phyloP scores from a whole-genome alignment of 2,329 filamentous ascomycete genomes.

The Colletotrichum sp. region DNA sequence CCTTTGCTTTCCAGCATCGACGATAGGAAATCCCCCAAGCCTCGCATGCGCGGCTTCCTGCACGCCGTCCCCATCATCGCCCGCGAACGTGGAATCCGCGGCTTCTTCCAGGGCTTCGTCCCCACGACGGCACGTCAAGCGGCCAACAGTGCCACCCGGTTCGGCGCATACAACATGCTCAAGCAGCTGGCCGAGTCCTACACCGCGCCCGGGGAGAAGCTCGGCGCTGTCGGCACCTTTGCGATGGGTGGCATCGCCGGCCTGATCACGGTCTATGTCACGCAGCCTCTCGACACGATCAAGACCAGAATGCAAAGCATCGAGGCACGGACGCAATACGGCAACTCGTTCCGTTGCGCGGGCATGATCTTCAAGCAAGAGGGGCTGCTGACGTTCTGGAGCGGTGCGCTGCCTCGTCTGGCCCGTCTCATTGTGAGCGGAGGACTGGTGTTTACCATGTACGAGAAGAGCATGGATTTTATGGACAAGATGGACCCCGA shows the following conservation, averaged over 20 bases:
- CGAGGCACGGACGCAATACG: constrained; percentile 80
- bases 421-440: constrained; percentile 88
- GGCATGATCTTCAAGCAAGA: constrained; percentile 86
- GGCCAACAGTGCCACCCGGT: constrained; percentile 91
- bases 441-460: constrained; percentile 98
- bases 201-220: constrained; percentile 91
- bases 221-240: constrained; percentile 87
- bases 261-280: constrained; percentile 85
- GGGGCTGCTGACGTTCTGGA: constrained; percentile 91
- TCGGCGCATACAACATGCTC: constrained; percentile 87
- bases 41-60: constrained; percentile 89
- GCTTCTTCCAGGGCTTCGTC: constrained; percentile 97
- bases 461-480: constrained; percentile 94
- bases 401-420: constrained; percentile 85
- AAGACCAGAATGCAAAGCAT: constrained; percentile 99
- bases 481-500: constrained; percentile 84
- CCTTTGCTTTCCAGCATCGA: constrained; percentile 72
- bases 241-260: constrained; percentile 89
- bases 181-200: constrained; percentile 93
- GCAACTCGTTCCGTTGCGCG: constrained; percentile 86
- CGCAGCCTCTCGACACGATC: constrained; percentile 83
- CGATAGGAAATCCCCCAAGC: constrained; percentile 85
- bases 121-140: constrained; percentile 94
- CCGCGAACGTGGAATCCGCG: constrained; percentile 83
- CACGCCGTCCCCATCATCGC: constrained; percentile 89